A percentile compares a stretch with the other conserved stretches of the same genome.
phyloP scores from a whole-genome alignment of 1,284 basidiomycete species.

The Puccinia triticina region DNA sequence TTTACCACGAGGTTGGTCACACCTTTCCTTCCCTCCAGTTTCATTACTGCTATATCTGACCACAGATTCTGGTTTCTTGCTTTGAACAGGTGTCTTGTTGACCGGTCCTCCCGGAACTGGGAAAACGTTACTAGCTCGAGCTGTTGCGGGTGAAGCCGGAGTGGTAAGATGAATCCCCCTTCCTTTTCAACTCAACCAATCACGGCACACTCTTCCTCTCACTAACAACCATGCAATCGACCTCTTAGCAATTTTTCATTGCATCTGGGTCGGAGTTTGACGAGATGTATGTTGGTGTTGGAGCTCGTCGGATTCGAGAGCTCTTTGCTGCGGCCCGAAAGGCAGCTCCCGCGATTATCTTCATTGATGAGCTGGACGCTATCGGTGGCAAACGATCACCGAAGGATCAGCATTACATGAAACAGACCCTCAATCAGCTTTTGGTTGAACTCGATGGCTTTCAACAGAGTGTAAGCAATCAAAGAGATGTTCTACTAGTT shows the following conservation, averaged over 20 bases:
- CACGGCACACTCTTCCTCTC: background rate
- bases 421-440: slow-evolving; percentile 83
- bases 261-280: slow-evolving; percentile 85
- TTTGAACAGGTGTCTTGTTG: slow-evolving; percentile 55
- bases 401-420: slow-evolving; percentile 71
- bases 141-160: slow-evolving; percentile 94
- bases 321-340: slow-evolving; percentile 92
- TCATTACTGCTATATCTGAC: background rate
- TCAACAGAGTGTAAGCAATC: slow-evolving; percentile 79
- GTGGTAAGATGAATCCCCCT: slow-evolving; percentile 63
- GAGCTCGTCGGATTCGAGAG: slow-evolving; percentile 93
- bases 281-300: slow-evolving; percentile 92
- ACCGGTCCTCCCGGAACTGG: slow-evolving; percentile 72
- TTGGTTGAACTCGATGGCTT: slow-evolving; percentile 95
- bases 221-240: slow-evolving; percentile 51
- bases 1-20: slow-evolving; percentile 84
- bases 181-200: background rate
- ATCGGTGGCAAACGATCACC: slow-evolving; percentile 88
- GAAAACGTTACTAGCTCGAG: slow-evolving; percentile 93
- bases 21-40: slow-evolving; percentile 64
- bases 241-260: slow-evolving; percentile 71
- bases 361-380: slow-evolving; percentile 90
- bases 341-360: slow-evolving; percentile 91
- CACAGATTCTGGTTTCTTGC: background rate
- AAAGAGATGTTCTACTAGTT: slow-evolving; percentile 74